Base-by-base conservation (phyloP, 176 grass and related monocot genomes). In the Coix lacrymajobi region DNA sequence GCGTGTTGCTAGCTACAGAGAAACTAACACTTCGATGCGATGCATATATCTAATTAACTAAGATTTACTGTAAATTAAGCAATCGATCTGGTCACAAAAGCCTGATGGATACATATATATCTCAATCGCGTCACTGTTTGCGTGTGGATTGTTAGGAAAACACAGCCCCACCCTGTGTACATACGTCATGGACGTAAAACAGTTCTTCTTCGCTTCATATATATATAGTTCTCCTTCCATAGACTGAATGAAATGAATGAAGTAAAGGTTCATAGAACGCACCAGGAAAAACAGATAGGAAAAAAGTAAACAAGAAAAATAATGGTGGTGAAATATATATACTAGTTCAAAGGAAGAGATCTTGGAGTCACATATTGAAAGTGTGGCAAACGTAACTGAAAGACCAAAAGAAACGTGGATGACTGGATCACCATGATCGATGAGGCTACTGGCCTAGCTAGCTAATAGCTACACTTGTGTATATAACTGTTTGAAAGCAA, bases 251-350 rank as follows among this genome's bases (percentile, higher is more conserved):
- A 39, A 40, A 24, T 17, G 5, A 73, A 37, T 19, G 5, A 70
- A 33, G 19, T 63, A 63, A 69, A 43, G 25, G 14, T 62, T 85
- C 39, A n/a, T 30, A 75, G 82, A 76, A 80, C 33, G 31, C 75
- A 60, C 62, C 76, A 61, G 68, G 16, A 51, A 85, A 46, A 89
- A 78, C 49, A 49, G 4, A 32, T 3, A 46, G 17, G 26, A 31
- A 73, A 73, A 61, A 36, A 30, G 10, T 57, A 66, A 11, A 57
- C 11, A 26, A 38, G 81, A 41, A 41, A 54, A 0, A 30, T 20
- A 19, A 49, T 70, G 11, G 54, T 28, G 58, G 58, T 62, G 58
- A 61, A 19, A 49, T 6, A 24, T 24, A 12, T 17, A 37, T 16
- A 26, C 19, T 46, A 8, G 45, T 73, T 38, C n/a, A 48, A 7